Conservation (phyloP, 805 yeast species). For the Wickerhamomyces hampshirensis region DNA sequence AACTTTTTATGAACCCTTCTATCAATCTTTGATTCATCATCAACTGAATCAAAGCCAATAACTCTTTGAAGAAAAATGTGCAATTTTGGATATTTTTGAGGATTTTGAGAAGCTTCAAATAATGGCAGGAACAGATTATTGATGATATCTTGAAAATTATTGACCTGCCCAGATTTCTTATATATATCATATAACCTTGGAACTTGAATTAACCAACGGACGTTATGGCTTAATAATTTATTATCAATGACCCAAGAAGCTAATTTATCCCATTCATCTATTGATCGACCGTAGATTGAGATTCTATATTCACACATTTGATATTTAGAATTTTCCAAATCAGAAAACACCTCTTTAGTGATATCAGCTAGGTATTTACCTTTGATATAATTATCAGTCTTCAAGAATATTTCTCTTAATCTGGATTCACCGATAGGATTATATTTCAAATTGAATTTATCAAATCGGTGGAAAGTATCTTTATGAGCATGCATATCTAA, state of each 20-base stretch:
- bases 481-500: conserved; percentile 99
- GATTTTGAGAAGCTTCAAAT: conserved; percentile 84
- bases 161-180: conserved; percentile 66
- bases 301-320: conserved; percentile 97
- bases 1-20: conserved; percentile 74
- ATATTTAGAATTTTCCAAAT: conserved; percentile 90
- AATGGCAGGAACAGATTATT: conserved; percentile 80
- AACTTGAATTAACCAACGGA: conserved; percentile 94
- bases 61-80: conserved; percentile 87
- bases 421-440: conserved; percentile 98
- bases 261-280: conserved; percentile 91
- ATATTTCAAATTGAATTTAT: conserved; percentile 93
- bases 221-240: conserved; percentile 86
- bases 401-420: conserved; percentile 89
- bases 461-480: conserved; percentile 96
- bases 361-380: conserved; percentile 91
- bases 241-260: conserved; percentile 96
- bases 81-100: conserved; percentile 84
- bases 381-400: conserved; percentile 87
- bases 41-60: conserved; percentile 97
- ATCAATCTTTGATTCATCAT: conserved; percentile 93
- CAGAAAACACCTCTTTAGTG: conserved; percentile 90
- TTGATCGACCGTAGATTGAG: conserved; percentile 86
- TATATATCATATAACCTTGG: conserved; percentile 92
- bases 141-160: conserved; percentile 70